Percentiles rank a stretch among this genome's conserved stretches.
These are phyloP conservation scores for Plasmodium knowlesi DNA, from an alignment of 169 alveolate species.

Conservation along the genomic window DNA sequence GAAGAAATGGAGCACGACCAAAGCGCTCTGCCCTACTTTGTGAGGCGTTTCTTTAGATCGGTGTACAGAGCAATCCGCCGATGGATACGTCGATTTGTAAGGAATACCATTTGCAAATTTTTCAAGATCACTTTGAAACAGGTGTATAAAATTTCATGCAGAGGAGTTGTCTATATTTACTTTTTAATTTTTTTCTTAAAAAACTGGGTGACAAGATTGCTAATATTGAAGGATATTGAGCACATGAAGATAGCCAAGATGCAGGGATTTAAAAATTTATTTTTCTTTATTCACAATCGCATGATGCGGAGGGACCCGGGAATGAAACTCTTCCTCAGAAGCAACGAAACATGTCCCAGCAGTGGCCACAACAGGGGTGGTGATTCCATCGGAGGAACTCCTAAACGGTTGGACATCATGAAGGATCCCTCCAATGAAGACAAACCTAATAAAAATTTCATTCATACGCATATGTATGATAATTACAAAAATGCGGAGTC, in stretches of 20 bases:
- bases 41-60: background rate
- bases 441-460: background rate
- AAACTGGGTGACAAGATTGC: conserved; percentile 57
- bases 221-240: conserved; percentile 61
- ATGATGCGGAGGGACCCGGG: background rate
- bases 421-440: background rate
- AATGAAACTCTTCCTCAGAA: background rate
- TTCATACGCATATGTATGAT: conserved; percentile 8
- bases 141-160: background rate
- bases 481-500: conserved; percentile 30
- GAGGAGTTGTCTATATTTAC: background rate
- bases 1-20: background rate
- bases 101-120: background rate
- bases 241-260: conserved; percentile 69
- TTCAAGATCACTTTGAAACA: background rate
- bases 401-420: background rate
- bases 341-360: background rate
- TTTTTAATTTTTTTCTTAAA: conserved; percentile 54
- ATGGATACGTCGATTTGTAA: background rate
- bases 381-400: background rate
- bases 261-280: conserved; percentile 64
- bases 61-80: background rate
- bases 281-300: conserved; percentile 61
- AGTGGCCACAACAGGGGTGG: background rate
- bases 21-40: background rate